A percentile compares a stretch with the other conserved stretches of the same genome.
These are phyloP conservation scores for Hortaea werneckii DNA, from an alignment of 2,329 filamentous ascomycete genomes.

Conservation along the genomic window DNA sequence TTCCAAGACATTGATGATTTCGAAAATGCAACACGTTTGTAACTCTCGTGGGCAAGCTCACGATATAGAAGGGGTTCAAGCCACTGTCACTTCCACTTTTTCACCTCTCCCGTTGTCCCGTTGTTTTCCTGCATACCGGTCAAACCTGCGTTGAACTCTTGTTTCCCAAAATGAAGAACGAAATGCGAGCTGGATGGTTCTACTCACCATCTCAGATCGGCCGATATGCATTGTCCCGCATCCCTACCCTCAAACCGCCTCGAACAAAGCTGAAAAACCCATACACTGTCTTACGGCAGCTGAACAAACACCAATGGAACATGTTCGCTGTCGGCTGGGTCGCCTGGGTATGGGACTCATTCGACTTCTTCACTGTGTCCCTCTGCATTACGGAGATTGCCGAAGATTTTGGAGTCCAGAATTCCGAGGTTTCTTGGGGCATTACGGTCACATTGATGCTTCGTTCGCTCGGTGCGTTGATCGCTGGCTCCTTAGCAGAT, in stretches of 20 bases:
- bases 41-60: too few species aligned
- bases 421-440: constrained; percentile 44
- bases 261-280: constrained; percentile 19
- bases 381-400: constrained; percentile 47
- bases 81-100: too few species aligned
- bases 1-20: too few species aligned
- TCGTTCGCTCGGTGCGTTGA: constrained; percentile 21
- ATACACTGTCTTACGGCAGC: constrained; percentile 15
- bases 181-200: constrained; percentile 15
- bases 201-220: constrained; percentile 13
- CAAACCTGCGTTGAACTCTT: neutral
- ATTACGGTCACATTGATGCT: constrained; percentile 24
- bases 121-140: too few species aligned
- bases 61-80: too few species aligned
- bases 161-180: constrained; percentile 9
- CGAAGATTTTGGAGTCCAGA: constrained; percentile 42
- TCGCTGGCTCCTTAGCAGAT: constrained; percentile 21
- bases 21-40: too few species aligned
- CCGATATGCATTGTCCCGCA: constrained; percentile 9
- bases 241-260: constrained; percentile 10
- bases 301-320: constrained; percentile 24
- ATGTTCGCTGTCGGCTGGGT: constrained; percentile 17
- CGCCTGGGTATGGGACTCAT: constrained; percentile 29
- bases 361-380: constrained; percentile 51
- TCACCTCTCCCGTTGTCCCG: too few species aligned